These are phyloP conservation scores for Fraxinus sp. DNA, from an alignment of 305 asterid genomes.

Conservation along the genomic window DNA sequence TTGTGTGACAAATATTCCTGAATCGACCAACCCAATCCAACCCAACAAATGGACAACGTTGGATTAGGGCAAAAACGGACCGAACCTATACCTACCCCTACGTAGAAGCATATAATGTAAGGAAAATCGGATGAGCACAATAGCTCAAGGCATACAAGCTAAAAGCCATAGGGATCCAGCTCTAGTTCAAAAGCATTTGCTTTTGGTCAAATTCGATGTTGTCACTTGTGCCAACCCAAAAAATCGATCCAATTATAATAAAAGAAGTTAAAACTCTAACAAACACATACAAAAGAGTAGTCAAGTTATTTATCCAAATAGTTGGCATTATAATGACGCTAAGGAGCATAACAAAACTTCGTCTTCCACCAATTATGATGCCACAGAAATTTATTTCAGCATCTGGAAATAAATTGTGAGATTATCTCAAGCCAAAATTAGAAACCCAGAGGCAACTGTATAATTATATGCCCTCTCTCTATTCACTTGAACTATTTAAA, in stretches of 20 bases:
- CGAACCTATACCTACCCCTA: not conserved
- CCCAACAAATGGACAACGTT: not conserved
- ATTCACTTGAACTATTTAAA: not conserved
- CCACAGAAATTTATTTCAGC: slow-evolving; percentile 12
- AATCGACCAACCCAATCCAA: not conserved
- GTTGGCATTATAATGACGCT: slow-evolving; percentile 35
- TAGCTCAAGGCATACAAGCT: slow-evolving; percentile 56
- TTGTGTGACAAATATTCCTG: not conserved
- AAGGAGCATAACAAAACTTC: slow-evolving; percentile 15
- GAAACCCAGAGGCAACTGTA: slow-evolving; percentile 35
- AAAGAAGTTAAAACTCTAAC: slow-evolving; percentile 37
- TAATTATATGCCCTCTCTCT: not conserved
- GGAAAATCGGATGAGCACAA: slow-evolving; percentile 65
- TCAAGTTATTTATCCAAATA: slow-evolving; percentile 29
- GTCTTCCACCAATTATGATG: slow-evolving; percentile 20
- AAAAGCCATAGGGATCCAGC: slow-evolving; percentile 50
- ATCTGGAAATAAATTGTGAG: slow-evolving; percentile 29
- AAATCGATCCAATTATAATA: slow-evolving; percentile 32
- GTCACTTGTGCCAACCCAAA: slow-evolving; percentile 24
- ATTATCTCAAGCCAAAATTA: slow-evolving; percentile 39
- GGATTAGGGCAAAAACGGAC: not conserved
- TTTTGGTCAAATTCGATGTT: slow-evolving; percentile 23
- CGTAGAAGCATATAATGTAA: slow-evolving; percentile 43
- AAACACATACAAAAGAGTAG: slow-evolving; percentile 35
- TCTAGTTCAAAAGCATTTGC: slow-evolving; percentile 35